Conservation (phyloP, 1,284 basidiomycete species). For the Leccinum huronense region DNA sequence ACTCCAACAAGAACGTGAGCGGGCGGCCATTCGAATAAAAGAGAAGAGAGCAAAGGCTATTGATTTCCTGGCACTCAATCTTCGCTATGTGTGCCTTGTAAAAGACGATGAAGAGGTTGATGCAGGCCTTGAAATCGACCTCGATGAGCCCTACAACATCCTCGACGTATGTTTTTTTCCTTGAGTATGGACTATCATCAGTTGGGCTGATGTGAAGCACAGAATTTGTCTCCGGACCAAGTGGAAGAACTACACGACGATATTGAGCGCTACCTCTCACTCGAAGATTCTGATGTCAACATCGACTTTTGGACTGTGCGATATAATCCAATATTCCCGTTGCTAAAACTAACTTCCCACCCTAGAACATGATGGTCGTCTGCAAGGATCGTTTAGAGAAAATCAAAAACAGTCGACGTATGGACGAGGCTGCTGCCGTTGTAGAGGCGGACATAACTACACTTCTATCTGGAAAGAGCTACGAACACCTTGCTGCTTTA, state of each 20-base stretch:
- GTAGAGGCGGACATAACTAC: conserved; percentile 78
- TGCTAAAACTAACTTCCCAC: conserved; percentile 12
- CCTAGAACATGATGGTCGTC: conserved; percentile 92
- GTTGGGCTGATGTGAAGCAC: conserved; percentile 25
- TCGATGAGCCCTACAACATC: conserved; percentile 97
- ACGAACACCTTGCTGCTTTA: conserved; percentile 79
- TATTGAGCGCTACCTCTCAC: conserved; percentile 86
- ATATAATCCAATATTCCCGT: conserved; percentile 15
- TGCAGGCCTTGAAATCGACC: conserved; percentile 92
- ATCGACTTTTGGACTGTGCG: conserved; percentile 97
- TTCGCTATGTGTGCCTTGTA: conserved; percentile 79
- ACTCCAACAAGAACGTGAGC: conserved; percentile 87
- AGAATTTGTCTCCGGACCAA: conserved; percentile 87
- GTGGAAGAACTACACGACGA: conserved; percentile 93
- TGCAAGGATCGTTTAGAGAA: conserved; percentile 91
- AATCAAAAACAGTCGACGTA: conserved; percentile 57
- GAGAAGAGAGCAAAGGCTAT: conserved; percentile 96
- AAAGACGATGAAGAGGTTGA: conserved; percentile 70
- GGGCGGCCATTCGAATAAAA: conserved; percentile 91
- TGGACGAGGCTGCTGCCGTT: conserved; percentile 67
- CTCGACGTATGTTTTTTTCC: conserved; percentile 65
- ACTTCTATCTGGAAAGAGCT: conserved; percentile 76
- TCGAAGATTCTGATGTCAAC: conserved; percentile 84
- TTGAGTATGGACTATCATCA: background rate
- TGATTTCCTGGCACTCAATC: conserved; percentile 91